Evolutionary conservation across 805 yeast genomes (phyloP), one percentile per base, ranked within the genome.

Genomic region (Metschnikowia cerradonensis): DNA sequence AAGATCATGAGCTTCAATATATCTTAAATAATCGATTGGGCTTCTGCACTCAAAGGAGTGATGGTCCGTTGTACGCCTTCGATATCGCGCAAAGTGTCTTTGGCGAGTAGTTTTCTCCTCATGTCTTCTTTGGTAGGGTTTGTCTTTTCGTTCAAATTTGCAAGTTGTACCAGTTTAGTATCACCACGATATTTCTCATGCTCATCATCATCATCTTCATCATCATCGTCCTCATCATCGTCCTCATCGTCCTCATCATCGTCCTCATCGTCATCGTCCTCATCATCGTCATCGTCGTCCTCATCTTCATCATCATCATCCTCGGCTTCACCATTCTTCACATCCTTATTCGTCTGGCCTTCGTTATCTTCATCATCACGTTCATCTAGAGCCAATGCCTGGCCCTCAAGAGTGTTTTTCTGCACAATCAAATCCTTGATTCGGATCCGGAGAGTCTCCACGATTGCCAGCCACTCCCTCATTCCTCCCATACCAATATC

Each of bases 401-500:
- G 41, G n/a, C 50, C 58, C 8, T 46, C 56, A 10, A 46, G 34
- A 2, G 51, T 50, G 14, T 39, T 49, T 37, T 61, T 55, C 47
- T 66, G 71, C 3, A 61, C 63, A 45, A 65, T 64, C 36, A 72
- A 54, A 3, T 57, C 50, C 41, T 54, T 60, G 42, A 73, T 67
- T 47, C 67, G 64, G 40, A 72, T 64, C 47, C 76, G 63, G 47
- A 74, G 58, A 15, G 70, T 72, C 51, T 74, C 78, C 22, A 74
- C 79, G 23, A 73, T 61, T 33, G 74, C 79, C 52, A 58, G 63
- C 79, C 79, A 74, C 60, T 74, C 79, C 47, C 78, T 60, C 79
- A 74, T 74, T 6, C 79, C 79, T 4, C 79, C 79, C 78, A 74
- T 73, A 1, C 79, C 79, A 43, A 74, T 74, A 54, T 74, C 79